Evolutionary conservation across 768 basidiomycete genomes (phyloP).

Genomic region (Tulasnella sp.): DNA sequence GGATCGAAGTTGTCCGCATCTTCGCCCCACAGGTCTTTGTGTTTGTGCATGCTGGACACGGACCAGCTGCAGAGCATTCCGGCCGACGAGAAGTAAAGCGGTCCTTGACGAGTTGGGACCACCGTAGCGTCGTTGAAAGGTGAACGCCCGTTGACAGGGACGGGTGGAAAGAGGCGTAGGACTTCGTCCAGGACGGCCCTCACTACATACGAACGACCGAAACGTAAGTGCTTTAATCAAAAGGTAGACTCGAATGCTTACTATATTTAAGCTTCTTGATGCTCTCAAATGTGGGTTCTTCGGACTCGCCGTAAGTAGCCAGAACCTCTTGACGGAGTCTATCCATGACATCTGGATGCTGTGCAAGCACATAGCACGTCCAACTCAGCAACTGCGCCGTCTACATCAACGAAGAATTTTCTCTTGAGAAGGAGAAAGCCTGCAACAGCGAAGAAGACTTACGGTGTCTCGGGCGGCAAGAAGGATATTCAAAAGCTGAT

Average conservation of each 20-base stretch:
- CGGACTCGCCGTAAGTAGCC: constrained; percentile 23
- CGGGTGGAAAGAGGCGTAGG: constrained; percentile 45
- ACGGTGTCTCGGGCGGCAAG: constrained; percentile 36
- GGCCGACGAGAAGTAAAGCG: constrained; percentile 26
- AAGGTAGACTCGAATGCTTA: background rate
- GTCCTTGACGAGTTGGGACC: constrained; percentile 23
- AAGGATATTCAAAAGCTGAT: constrained; percentile 35
- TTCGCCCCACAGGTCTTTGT: constrained; percentile 43
- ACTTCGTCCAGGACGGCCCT: constrained; percentile 45
- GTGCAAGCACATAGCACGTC: constrained; percentile 31
- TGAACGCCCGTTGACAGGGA: constrained; percentile 33
- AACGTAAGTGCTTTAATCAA: background rate
- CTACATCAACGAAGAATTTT: background rate
- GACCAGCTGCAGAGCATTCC: constrained; percentile 14
- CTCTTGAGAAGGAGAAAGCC: background rate
- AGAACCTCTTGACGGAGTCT: constrained; percentile 39
- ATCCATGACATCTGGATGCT: constrained; percentile 30
- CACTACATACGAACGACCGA: constrained; percentile 36
- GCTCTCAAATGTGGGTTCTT: constrained; percentile 21
- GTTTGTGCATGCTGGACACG: constrained; percentile 40
- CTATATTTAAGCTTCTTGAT: constrained; percentile 22
- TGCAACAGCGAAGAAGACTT: background rate
- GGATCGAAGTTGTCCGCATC: constrained; percentile 44
- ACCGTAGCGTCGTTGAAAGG: constrained; percentile 32
- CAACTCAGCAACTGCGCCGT: constrained; percentile 35